phyloP scores from a whole-genome alignment of 2,329 filamentous ascomycete genomes.

The Alternaria conjuncta region DNA sequence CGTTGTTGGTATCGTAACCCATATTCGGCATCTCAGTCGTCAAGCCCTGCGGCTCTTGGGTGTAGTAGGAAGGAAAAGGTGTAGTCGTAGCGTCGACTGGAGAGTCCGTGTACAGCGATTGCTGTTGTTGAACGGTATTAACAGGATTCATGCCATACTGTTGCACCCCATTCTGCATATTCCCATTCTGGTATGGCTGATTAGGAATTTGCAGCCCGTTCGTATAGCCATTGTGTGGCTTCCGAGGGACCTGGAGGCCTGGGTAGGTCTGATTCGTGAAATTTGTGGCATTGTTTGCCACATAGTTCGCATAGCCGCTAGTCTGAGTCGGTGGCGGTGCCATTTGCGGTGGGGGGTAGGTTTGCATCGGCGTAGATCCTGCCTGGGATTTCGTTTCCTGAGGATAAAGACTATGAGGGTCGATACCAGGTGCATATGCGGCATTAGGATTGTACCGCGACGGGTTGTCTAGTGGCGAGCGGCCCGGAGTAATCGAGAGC shows the following conservation, averaged over 20 bases:
- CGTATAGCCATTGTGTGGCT: conserved; percentile 36
- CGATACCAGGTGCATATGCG: conserved; percentile 41
- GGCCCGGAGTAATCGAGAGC: conserved; percentile 35
- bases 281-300: conserved; percentile 18
- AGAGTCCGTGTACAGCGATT: conserved; percentile 44
- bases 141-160: conserved; percentile 39
- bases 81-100: conserved; percentile 43
- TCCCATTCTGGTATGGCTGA: conserved; percentile 35
- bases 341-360: conserved; percentile 48
- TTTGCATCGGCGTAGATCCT: conserved; percentile 43
- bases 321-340: conserved; percentile 26
- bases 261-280: conserved; percentile 45
- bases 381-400: conserved; percentile 27
- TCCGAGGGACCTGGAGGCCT: conserved; percentile 38
- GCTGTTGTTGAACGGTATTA: conserved; percentile 37
- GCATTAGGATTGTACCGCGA: conserved; percentile 39
- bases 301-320: conserved; percentile 31
- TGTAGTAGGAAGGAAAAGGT: conserved; percentile 40
- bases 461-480: conserved; percentile 40
- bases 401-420: conserved; percentile 36
- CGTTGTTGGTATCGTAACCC: conserved; percentile 34
- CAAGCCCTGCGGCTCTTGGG: conserved; percentile 39
- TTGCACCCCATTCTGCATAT: conserved; percentile 29
- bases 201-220: conserved; percentile 39
- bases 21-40: conserved; percentile 29